Conservation (phyloP, 2,329 filamentous ascomycete genomes). For the Cladosporium sphaerospermum region DNA sequence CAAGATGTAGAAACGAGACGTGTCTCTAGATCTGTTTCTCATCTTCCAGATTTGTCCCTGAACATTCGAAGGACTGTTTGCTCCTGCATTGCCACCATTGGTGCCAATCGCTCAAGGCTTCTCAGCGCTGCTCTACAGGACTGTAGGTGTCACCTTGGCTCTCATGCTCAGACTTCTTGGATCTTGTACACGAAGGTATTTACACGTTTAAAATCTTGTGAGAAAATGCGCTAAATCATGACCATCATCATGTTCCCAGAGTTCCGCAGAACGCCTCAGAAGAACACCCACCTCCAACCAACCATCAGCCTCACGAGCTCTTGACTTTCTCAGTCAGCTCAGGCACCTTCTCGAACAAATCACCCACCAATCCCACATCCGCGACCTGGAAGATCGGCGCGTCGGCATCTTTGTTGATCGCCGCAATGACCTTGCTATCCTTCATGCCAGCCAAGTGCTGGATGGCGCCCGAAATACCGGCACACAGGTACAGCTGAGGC, state of each 20-base stretch:
- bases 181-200: too few relatives aligned
- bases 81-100: too few relatives aligned
- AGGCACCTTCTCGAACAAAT: slow-evolving; percentile 91
- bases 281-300: background rate
- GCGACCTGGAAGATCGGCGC: slow-evolving; percentile 98
- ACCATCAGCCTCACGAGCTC: slow-evolving; percentile 19
- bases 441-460: slow-evolving; percentile 99
- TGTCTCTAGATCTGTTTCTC: too few relatives aligned
- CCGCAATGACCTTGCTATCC: slow-evolving; percentile 98
- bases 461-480: slow-evolving; percentile 93
- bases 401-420: slow-evolving; percentile 96
- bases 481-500: slow-evolving; percentile 88
- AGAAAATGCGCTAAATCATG: slow-evolving; percentile 5
- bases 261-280: background rate
- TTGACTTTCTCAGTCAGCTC: slow-evolving; percentile 95
- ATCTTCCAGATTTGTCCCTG: too few relatives aligned
- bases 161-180: too few relatives aligned
- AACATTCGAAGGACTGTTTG: too few relatives aligned
- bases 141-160: too few relatives aligned
- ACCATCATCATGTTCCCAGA: background rate
- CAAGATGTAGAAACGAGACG: too few relatives aligned
- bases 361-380: slow-evolving; percentile 89
- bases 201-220: too few relatives aligned
- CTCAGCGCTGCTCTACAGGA: too few relatives aligned
- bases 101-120: too few relatives aligned